These are phyloP conservation scores for Flagelloscypha sp. DNA, from an alignment of 768 basidiomycete genomes.

Conservation along the genomic window DNA sequence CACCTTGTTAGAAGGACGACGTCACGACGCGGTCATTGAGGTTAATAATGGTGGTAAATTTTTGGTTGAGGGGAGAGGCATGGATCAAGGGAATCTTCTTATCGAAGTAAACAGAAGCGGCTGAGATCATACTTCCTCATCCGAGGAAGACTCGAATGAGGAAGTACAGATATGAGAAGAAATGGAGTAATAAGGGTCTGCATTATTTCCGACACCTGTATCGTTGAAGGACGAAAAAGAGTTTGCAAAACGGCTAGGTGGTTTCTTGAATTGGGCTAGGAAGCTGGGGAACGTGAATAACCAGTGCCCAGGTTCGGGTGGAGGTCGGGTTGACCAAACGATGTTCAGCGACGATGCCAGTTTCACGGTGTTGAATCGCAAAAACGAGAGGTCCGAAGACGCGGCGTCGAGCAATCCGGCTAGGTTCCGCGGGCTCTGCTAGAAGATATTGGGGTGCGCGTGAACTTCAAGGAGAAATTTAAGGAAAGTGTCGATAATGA, in stretches of 20 bases:
- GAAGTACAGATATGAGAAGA: slow-evolving; percentile 2
- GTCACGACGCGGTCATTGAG: background rate
- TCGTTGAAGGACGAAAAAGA: too few relatives aligned
- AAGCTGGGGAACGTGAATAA: too few relatives aligned
- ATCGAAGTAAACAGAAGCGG: slow-evolving; percentile 1
- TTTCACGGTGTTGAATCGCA: too few relatives aligned
- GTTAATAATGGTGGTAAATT: background rate
- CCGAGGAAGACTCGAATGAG: too few relatives aligned
- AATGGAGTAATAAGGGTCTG: slow-evolving; percentile 3
- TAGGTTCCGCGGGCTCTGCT: too few relatives aligned
- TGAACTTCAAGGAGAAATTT: too few relatives aligned
- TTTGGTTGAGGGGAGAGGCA: background rate
- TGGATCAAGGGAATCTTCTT: background rate
- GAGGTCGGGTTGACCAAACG: slow-evolving; percentile 1
- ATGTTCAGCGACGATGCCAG: slow-evolving; percentile 3
- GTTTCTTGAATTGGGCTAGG: too few relatives aligned
- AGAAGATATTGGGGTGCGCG: too few relatives aligned
- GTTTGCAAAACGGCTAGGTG: too few relatives aligned
- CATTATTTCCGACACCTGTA: background rate
- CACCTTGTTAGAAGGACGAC: slow-evolving; percentile 8
- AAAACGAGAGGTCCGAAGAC: too few relatives aligned
- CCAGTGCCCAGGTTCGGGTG: too few relatives aligned
- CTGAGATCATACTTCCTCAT: background rate
- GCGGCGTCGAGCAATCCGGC: too few relatives aligned
- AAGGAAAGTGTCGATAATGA: slow-evolving; percentile 9